Percentiles rank a stretch among this genome's conserved stretches.
These are phyloP conservation scores for Leccinum truebloodii DNA, from an alignment of 768 basidiomycete species.

Conservation along the genomic window DNA sequence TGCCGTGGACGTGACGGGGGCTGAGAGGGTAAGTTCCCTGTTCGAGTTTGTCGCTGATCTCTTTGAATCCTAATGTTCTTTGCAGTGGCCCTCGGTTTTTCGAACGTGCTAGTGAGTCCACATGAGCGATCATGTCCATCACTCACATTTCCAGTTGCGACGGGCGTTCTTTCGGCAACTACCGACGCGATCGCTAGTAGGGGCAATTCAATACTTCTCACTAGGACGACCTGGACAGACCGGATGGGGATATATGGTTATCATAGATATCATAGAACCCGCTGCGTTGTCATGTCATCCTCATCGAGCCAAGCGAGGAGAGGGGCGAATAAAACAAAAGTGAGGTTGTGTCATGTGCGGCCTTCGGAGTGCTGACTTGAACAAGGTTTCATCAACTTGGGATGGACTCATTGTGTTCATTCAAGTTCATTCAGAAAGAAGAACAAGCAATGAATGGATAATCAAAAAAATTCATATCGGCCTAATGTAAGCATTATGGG, in stretches of 20 bases:
- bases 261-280: slow-evolving; percentile 16
- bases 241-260: slow-evolving; percentile 13
- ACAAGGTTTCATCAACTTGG: slow-evolving; percentile 4
- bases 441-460: neutral
- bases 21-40: neutral
- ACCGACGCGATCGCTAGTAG: slow-evolving; percentile 19
- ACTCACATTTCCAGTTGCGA: neutral
- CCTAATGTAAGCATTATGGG: slow-evolving; percentile 19
- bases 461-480: slow-evolving; percentile 9
- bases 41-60: neutral
- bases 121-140: slow-evolving; percentile 4
- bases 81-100: neutral
- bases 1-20: neutral
- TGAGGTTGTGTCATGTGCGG: neutral
- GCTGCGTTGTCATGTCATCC: neutral
- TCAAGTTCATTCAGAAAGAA: neutral
- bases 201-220: neutral
- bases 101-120: neutral
- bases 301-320: neutral
- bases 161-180: slow-evolving; percentile 10
- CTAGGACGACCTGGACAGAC: slow-evolving; percentile 7
- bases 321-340: neutral
- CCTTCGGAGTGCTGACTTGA: slow-evolving; percentile 1
- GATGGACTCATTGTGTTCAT: neutral
- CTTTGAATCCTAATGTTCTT: neutral